These are phyloP conservation scores for Phytophthora pinifolia DNA, from an alignment of 352 stramenopile genomes.

Conservation along the genomic window DNA sequence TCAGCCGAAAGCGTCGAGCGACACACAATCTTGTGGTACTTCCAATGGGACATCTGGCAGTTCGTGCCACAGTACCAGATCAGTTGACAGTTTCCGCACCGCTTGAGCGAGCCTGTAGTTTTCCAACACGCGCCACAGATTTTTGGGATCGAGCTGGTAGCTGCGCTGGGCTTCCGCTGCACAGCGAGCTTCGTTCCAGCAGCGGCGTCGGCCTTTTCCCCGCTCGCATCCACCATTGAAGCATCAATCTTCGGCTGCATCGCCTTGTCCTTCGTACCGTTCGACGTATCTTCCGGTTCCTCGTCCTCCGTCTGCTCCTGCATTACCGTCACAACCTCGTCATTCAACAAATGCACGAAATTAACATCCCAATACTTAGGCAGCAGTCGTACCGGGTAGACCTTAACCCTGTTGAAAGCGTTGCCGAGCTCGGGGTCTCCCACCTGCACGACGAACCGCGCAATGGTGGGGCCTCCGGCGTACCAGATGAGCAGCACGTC, in stretches of 20 bases:
- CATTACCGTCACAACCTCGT: conserved; percentile 7
- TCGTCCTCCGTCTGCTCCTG: conserved; percentile 45
- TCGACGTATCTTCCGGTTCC: conserved; percentile 19
- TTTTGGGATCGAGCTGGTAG: conserved; percentile 42
- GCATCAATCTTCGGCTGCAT: conserved; percentile 20
- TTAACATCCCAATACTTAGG: neutral
- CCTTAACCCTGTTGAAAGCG: conserved; percentile 66
- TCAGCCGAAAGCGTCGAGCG: conserved; percentile 34
- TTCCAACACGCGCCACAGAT: conserved; percentile 67
- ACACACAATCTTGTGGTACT: conserved; percentile 74
- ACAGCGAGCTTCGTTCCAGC: conserved; percentile 30
- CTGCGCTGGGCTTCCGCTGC: conserved; percentile 28
- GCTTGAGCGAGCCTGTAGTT: conserved; percentile 49
- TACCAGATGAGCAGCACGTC: conserved; percentile 72
- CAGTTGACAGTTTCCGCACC: conserved; percentile 72
- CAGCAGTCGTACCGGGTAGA: conserved; percentile 57
- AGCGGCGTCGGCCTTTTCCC: conserved; percentile 16
- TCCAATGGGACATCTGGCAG: conserved; percentile 83
- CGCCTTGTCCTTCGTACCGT: neutral
- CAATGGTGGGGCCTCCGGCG: conserved; percentile 64
- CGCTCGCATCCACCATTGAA: conserved; percentile 10
- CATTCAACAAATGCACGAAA: neutral
- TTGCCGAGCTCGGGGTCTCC: conserved; percentile 57
- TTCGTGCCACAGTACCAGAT: conserved; percentile 75
- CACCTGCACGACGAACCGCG: conserved; percentile 71